phyloP scores from a whole-genome alignment of 495 filamentous ascomycete species.

The Chaetomidium leptoderma region DNA sequence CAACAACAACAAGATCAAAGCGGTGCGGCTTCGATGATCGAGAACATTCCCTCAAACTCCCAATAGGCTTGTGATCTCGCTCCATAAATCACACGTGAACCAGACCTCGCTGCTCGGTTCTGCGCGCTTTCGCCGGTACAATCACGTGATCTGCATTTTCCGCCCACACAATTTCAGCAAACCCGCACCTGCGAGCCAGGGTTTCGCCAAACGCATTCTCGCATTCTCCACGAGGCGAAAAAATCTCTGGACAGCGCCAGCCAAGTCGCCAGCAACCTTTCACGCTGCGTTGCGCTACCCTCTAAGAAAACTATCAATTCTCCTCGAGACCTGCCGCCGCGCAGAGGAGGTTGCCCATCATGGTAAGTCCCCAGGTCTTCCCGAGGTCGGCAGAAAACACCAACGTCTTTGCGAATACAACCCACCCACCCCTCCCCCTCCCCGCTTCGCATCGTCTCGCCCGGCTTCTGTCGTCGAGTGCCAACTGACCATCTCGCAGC shows the following conservation, averaged over 20 bases:
- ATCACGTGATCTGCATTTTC: slow-evolving; percentile 35
- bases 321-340: slow-evolving; percentile 30
- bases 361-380: slow-evolving; percentile 34
- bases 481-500: slow-evolving; percentile 51
- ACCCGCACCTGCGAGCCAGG: slow-evolving; percentile 24
- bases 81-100: not conserved
- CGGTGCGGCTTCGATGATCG: not conserved
- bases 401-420: slow-evolving; percentile 1
- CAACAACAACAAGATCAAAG: not conserved
- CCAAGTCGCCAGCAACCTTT: slow-evolving; percentile 33
- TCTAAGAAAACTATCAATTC: slow-evolving; percentile 20
- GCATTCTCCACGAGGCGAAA: slow-evolving; percentile 34
- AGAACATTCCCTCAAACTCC: not conserved
- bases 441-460: slow-evolving; percentile 4
- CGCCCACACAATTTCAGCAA: slow-evolving; percentile 35
- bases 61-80: not conserved
- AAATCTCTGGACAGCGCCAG: slow-evolving; percentile 34
- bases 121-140: not conserved
- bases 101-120: not conserved
- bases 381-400: not conserved
- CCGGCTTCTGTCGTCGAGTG: not conserved
- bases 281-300: slow-evolving; percentile 30
- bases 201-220: slow-evolving; percentile 31
- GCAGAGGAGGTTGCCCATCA: slow-evolving; percentile 42
- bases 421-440: too few relatives aligned